Evolutionary conservation across 2,329 filamentous ascomycete species (phyloP).

Genomic region (Cryphonectria carpinicola): DNA sequence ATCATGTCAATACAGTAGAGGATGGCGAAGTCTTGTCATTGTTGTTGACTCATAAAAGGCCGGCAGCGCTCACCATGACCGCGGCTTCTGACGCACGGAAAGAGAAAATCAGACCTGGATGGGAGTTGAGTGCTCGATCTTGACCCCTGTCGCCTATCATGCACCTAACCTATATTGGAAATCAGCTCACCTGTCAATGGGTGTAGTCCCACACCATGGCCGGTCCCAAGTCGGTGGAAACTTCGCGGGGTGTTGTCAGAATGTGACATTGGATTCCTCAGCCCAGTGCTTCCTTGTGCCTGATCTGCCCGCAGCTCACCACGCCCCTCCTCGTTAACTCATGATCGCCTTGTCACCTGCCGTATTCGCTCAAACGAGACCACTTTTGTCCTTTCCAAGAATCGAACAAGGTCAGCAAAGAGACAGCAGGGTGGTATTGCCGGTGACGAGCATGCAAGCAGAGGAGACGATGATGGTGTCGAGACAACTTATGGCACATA

Average conservation of each 20-base stretch:
- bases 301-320: not conserved
- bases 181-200: constrained; percentile 13
- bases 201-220: not conserved
- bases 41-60: not conserved
- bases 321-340: not conserved
- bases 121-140: not conserved
- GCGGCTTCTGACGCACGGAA: not conserved
- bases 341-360: not conserved
- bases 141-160: not conserved
- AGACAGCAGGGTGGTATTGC: not conserved
- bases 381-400: not conserved
- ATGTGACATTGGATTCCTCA: not conserved
- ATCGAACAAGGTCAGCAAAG: not conserved
- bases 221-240: constrained; percentile 15
- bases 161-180: not conserved
- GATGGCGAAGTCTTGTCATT: not conserved
- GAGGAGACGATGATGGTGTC: constrained; percentile 19
- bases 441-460: not conserved
- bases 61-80: not conserved
- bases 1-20: not conserved
- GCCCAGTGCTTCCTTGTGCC: not conserved
- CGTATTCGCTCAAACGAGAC: not conserved
- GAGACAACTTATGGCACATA: constrained; percentile 21
- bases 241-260: constrained; percentile 2
- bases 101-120: not conserved